Evolutionary conservation across 352 stramenopile genomes (phyloP), one percentile per base, ranked within the genome.

Genomic region (Discostella stelligera): DNA sequence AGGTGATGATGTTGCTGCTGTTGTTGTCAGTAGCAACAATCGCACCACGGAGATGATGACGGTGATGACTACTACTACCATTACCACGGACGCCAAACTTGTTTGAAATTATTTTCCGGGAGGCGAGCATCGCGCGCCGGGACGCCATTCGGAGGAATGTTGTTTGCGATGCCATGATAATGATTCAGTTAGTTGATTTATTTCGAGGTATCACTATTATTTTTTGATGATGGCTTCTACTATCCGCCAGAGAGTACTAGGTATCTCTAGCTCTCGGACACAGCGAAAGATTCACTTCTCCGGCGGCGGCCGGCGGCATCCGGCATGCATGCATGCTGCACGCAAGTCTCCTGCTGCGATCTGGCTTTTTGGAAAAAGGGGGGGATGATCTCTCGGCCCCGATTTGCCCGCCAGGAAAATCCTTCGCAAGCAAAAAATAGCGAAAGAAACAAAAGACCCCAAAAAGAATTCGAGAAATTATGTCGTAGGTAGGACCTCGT

Each of bases 101-200:
- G 41, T 13, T 44, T 21, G 48, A 49, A 54, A 25, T 48, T 16
- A 25, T 48, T 16, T 14, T 20, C 49, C 2, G 16, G 48, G 32
- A 49, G 13, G 18, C 6, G 21, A 27, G 62, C 20, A 49, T 13
- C 8, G 18, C 10, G 20, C 62, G 23, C 41, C 52, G 62, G 62
- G 62, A 60, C 18, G 62, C 62, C 20, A 30, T 30, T 49, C 62
- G 62, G 48, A 70, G 62, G 62, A 70, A 49, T 5, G 62, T 60
- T 5, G 62, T 60, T 25, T 25, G 46, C 13, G 62, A 61, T 49
- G 62, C 27, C 62, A 70, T 70, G 37, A 44, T 44, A 8, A 44
- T 14, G 37, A 44, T 44, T 3, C 7, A 44, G 37, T 44, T 44
- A n/a, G 37, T 2, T 44, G 27, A 44, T 44, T 44, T 44, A 44